Evolutionary conservation across 768 basidiomycete genomes (phyloP).

Genomic region (Hydnum rufescens): DNA sequence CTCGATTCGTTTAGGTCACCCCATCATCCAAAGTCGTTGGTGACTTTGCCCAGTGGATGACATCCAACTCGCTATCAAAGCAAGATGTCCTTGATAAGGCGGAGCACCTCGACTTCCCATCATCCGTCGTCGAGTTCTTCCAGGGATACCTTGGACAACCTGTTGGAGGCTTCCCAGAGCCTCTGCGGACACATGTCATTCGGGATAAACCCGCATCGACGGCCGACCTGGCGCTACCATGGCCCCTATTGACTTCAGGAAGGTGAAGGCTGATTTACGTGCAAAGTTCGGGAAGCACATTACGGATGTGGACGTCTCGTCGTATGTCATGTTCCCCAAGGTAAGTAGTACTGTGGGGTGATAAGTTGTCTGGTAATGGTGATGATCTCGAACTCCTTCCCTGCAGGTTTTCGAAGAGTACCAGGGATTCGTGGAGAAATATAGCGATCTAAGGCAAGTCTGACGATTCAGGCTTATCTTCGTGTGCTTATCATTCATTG

Average conservation of each 20-base stretch:
- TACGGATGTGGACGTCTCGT: slow-evolving; percentile 79
- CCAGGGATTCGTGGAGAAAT: slow-evolving; percentile 86
- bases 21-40: slow-evolving; percentile 98
- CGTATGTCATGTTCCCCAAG: slow-evolving; percentile 98
- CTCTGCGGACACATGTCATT: slow-evolving; percentile 77
- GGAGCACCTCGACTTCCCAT: slow-evolving; percentile 89
- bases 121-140: slow-evolving; percentile 95
- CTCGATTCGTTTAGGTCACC: slow-evolving; percentile 40
- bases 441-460: slow-evolving; percentile 74
- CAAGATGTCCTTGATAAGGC: slow-evolving; percentile 73
- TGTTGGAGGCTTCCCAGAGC: slow-evolving; percentile 96
- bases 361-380: no score
- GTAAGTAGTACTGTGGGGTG: no score
- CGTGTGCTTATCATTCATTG: slow-evolving; percentile 3
- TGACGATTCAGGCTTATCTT: not conserved
- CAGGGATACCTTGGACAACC: slow-evolving; percentile 97
- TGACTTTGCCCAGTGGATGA: slow-evolving; percentile 99
- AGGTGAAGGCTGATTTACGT: slow-evolving; percentile 80
- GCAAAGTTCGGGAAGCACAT: slow-evolving; percentile 93
- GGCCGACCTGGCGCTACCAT: slow-evolving; percentile 80
- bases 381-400: no score
- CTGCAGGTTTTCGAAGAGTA: slow-evolving; percentile 92
- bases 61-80: slow-evolving; percentile 77
- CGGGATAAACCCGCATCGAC: slow-evolving; percentile 88
- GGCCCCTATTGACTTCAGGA: slow-evolving; percentile 83